phyloP scores from a whole-genome alignment of 352 stramenopile genomes.

The Thraustotheca clavata region DNA sequence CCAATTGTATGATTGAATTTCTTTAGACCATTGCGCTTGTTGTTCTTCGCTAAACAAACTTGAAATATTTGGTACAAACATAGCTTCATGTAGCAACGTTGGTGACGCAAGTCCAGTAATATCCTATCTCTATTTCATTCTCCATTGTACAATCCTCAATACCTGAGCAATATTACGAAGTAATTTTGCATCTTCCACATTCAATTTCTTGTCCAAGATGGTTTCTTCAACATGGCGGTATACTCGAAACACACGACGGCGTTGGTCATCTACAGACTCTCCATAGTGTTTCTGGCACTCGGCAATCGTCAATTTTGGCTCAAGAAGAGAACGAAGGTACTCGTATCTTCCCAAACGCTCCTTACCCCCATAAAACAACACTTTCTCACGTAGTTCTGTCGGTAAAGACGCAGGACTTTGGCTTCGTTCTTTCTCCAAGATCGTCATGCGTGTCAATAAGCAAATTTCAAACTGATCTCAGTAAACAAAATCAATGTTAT shows the following conservation, averaged over 20 bases:
- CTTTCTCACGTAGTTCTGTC: slow-evolving; percentile 1
- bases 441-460: too few relatives aligned
- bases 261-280: not conserved
- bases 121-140: too few relatives aligned
- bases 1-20: not conserved
- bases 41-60: slow-evolving; percentile 7
- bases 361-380: slow-evolving; percentile 4
- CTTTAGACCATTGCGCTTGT: not conserved
- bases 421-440: not conserved
- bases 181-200: not conserved
- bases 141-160: not conserved
- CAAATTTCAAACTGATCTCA: too few relatives aligned
- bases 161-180: slow-evolving; percentile 14
- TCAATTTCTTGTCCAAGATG: not conserved
- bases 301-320: not conserved
- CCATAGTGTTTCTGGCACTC: not conserved
- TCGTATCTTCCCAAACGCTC: not conserved
- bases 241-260: not conserved
- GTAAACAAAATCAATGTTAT: too few relatives aligned
- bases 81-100: slow-evolving; percentile 4
- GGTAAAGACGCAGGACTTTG: not conserved
- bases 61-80: slow-evolving; percentile 4
- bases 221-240: slow-evolving; percentile 1
- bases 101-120: slow-evolving; percentile 7
- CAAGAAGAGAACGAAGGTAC: not conserved